Percentiles rank a stretch among this genome's conserved stretches.
Conservation (phyloP, 208 protist genomes). For the Zelonia costaricensis region DNA sequence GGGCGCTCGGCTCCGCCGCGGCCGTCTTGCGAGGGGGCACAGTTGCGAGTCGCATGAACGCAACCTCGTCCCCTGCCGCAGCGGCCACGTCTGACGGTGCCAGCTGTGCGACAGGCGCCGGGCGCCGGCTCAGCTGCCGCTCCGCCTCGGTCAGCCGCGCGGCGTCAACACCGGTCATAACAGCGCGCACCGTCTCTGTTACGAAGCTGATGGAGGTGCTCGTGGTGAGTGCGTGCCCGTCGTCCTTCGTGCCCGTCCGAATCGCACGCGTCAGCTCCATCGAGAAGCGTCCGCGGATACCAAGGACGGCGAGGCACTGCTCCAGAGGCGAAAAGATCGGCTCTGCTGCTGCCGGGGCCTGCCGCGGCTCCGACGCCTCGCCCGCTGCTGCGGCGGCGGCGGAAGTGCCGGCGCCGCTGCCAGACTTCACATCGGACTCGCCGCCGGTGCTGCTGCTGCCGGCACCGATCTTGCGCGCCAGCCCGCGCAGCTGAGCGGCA, state of each 20-base stretch:
- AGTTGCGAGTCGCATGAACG: conserved; percentile 41
- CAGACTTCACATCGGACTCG: no score
- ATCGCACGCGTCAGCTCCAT: conserved; percentile 43
- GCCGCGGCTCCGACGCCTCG: neutral
- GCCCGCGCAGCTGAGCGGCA: conserved; percentile 31
- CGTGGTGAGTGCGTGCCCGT: conserved; percentile 46
- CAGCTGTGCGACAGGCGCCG: no score
- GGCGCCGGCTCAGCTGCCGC: conserved; percentile 17
- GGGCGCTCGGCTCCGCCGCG: no score
- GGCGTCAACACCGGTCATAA: conserved; percentile 41
- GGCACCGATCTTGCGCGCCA: conserved; percentile 25
- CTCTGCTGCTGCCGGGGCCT: neutral
- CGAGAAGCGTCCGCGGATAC: conserved; percentile 68
- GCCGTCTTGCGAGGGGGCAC: conserved; percentile 5
- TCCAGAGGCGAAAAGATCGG: conserved; percentile 46
- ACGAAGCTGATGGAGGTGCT: conserved; percentile 49
- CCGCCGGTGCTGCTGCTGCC: no score
- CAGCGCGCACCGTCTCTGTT: conserved; percentile 22
- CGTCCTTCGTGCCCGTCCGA: conserved; percentile 27
- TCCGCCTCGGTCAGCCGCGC: conserved; percentile 52
- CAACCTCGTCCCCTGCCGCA: conserved; percentile 11
- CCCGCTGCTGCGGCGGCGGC: neutral
- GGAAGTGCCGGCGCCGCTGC: no score
- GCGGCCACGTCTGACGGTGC: neutral
- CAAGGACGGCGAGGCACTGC: conserved; percentile 77